A percentile compares a stretch with the other conserved stretches of the same genome.
Conservation (phyloP, 306 rosid species). For the Comarum palustre region DNA sequence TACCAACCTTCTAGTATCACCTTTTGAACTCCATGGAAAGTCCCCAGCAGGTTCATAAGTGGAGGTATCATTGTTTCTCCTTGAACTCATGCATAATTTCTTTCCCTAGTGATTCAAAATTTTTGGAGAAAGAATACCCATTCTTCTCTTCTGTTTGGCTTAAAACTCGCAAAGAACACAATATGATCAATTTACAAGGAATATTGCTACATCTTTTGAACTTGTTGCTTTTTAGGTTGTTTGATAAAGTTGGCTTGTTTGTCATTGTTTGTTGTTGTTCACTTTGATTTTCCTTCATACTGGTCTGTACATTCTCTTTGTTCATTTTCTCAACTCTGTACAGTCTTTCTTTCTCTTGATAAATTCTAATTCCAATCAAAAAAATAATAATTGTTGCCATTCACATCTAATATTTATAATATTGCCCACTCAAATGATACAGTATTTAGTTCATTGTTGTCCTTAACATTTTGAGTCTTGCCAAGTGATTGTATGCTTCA, state of each 20-base stretch:
- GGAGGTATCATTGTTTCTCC: background rate
- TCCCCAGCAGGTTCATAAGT: background rate
- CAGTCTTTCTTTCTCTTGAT: background rate
- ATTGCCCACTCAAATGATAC: background rate
- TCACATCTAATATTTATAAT: background rate
- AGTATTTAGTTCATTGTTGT: too few relatives aligned
- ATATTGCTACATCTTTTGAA: background rate
- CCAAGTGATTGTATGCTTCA: background rate
- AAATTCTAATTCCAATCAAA: background rate
- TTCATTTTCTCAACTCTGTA: background rate
- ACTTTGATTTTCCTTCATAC: background rate
- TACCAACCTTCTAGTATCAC: slow-evolving; percentile 33
- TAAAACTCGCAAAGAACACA: background rate
- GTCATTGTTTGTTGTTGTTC: background rate
- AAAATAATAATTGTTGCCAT: background rate
- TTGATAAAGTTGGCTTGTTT: background rate
- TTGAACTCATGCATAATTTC: background rate
- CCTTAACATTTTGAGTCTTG: background rate
- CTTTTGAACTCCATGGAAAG: background rate
- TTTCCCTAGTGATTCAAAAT: background rate
- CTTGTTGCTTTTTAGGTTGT: background rate
- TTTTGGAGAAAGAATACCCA: background rate
- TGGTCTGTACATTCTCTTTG: background rate
- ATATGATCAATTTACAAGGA: background rate
- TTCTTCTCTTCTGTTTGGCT: background rate